A percentile compares a stretch with the other conserved stretches of the same genome.
phyloP scores from a whole-genome alignment of 2,329 filamentous ascomycete species.

The Dichotomopilus funicola region DNA sequence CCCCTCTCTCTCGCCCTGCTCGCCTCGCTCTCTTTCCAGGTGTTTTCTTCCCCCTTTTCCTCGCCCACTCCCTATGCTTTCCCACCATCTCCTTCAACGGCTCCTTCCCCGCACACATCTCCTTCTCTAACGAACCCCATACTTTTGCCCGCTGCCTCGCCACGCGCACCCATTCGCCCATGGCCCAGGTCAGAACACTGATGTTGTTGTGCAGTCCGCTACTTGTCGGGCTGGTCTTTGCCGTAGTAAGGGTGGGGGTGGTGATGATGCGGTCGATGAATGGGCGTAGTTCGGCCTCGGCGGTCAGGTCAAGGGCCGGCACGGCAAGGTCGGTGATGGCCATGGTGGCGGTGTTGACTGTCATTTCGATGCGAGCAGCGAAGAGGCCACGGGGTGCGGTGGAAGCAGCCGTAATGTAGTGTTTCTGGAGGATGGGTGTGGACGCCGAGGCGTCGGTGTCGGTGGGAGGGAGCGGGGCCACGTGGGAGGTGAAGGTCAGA shows the following conservation, averaged over 20 bases:
- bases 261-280: conserved; percentile 43
- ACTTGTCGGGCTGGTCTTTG: conserved; percentile 5
- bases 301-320: conserved; percentile 49
- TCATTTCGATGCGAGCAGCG: conserved; percentile 50
- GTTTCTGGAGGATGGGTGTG: conserved; percentile 43
- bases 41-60: background rate
- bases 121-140: conserved; percentile 50
- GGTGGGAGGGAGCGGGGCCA: conserved; percentile 41
- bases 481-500: conserved; percentile 52
- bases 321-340: conserved; percentile 48
- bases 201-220: conserved; percentile 51
- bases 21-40: conserved; percentile 43
- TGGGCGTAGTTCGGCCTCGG: conserved; percentile 50
- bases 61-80: conserved; percentile 24
- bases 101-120: conserved; percentile 37
- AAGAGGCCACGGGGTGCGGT: conserved; percentile 48
- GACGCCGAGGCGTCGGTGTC: background rate
- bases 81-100: conserved; percentile 27
- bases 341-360: conserved; percentile 47
- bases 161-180: conserved; percentile 61
- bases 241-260: too few species aligned
- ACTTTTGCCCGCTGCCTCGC: conserved; percentile 55
- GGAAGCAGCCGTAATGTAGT: conserved; percentile 48
- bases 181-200: conserved; percentile 57
- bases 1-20: conserved; percentile 25